Percentiles rank a stretch among this genome's conserved stretches.
Evolutionary conservation across 1,284 basidiomycete species (phyloP).

Genomic region (Malassezia equina): DNA sequence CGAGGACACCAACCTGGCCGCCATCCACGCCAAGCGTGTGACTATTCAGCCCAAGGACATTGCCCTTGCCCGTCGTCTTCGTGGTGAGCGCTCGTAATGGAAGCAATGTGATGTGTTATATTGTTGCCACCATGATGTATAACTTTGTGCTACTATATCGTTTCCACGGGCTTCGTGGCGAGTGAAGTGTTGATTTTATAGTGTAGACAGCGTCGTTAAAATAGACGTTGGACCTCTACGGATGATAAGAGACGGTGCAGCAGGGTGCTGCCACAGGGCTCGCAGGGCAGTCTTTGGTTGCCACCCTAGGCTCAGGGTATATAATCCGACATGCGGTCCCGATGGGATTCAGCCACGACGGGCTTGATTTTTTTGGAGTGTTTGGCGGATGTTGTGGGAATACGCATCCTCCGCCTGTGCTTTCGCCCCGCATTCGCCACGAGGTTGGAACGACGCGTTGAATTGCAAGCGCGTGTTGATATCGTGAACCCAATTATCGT

Average conservation of each 20-base stretch:
- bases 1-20: slow-evolving; percentile 46
- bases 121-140: not conserved
- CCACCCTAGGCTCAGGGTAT: not conserved
- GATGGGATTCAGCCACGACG: not conserved
- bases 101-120: not conserved
- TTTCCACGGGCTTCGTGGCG: not conserved
- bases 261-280: not conserved
- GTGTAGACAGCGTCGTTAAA: not conserved
- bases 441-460: slow-evolving; percentile 37
- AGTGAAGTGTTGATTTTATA: not conserved
- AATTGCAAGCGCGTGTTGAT: slow-evolving; percentile 59
- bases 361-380: not conserved
- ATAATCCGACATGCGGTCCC: not conserved
- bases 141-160: slow-evolving; percentile 10
- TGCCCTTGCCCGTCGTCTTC: slow-evolving; percentile 46
- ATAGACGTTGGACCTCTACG: not conserved
- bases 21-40: slow-evolving; percentile 48
- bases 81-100: slow-evolving; percentile 43
- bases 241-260: not conserved
- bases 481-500: slow-evolving; percentile 88
- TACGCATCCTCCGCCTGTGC: not conserved
- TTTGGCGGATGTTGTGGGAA: not conserved
- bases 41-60: slow-evolving; percentile 48
- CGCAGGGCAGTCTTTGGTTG: not conserved
- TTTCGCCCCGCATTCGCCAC: not conserved